Percentiles rank a stretch among this genome's conserved stretches.
These are phyloP conservation scores for Aspergillus bertholletiae DNA, from an alignment of 495 filamentous ascomycete genomes.

Conservation along the genomic window DNA sequence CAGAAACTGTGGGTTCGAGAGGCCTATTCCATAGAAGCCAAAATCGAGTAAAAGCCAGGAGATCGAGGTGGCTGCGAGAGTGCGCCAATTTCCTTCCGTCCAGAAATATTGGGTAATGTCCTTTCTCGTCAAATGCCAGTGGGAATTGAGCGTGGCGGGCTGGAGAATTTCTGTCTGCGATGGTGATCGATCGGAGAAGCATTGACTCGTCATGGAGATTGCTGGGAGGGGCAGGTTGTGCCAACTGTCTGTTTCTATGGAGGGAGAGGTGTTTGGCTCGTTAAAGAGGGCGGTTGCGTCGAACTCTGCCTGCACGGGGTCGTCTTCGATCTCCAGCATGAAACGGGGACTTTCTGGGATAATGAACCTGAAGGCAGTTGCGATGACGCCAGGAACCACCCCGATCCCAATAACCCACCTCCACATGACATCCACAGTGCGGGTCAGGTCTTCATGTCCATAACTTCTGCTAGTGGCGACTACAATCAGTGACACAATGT, in stretches of 20 bases:
- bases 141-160: conserved; percentile 39
- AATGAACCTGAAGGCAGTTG: conserved; percentile 54
- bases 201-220: conserved; percentile 26
- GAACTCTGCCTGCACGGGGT: conserved; percentile 43
- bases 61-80: conserved; percentile 45
- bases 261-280: conserved; percentile 15
- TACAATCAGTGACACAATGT: conserved; percentile 47
- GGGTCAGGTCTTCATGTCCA: conserved; percentile 27
- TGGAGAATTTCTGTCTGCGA: conserved; percentile 22
- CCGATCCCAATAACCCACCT: conserved; percentile 58
- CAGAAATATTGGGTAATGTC: conserved; percentile 49
- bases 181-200: conserved; percentile 16
- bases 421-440: conserved; percentile 51
- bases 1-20: conserved; percentile 43
- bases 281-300: conserved; percentile 40
- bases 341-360: conserved; percentile 63
- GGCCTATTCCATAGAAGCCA: conserved; percentile 53
- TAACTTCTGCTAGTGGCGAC: conserved; percentile 33
- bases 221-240: conserved; percentile 17
- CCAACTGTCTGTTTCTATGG: conserved; percentile 8
- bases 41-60: conserved; percentile 54
- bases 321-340: conserved; percentile 48
- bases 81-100: conserved; percentile 49
- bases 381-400: conserved; percentile 56
- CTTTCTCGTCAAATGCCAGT: conserved; percentile 37